Base-by-base conservation (phyloP, 2,329 filamentous ascomycete genomes). In the Thielaviopsis musarum region DNA sequence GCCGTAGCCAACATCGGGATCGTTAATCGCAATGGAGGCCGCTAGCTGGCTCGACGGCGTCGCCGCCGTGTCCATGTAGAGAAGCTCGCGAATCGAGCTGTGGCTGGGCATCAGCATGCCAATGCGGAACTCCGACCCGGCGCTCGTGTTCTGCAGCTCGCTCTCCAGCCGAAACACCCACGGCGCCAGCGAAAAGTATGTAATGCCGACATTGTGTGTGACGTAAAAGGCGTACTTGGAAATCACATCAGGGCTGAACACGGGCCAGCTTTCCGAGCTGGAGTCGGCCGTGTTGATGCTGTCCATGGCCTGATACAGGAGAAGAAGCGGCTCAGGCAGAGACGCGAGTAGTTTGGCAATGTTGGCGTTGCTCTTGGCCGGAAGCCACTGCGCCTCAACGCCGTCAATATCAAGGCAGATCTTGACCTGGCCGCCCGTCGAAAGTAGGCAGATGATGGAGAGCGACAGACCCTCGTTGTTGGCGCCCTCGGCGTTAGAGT, bases 321-420 rank as follows among this genome's bases (percentile, higher is more conserved):
- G 70, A 10, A 85, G 71, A 0, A 75, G 73, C 2, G 78, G 77
- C 1, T 73, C 66, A 0, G 73, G 70, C 1, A 67, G 64, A 13
- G 70, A 67, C 1, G 70, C 70, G 19, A 70, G 63, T 12, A 75
- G 66, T 12, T 71, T 70, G n/a, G 70, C 69, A 45, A 72, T 62
- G 64, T 72, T 78, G 1, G 73, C 74, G 65, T 76, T 82, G 65
- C 71, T 74, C 60, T 75, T 78, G 6, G 79, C 78, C 0, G 80
- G 80, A 21, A 85, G 70, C 82, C 82, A 85, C 66, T 83, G 78
- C n/a, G 82, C 82, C 66, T 84, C 77, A 17, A 84, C 75, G 1
- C 80, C 80, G 10, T 82, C 77, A 1, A 82, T 65, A 64, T 85
- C 82, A 13, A 85, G 71, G 64, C 81, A 84, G 45, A 85, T 72